phyloP scores from a whole-genome alignment of 305 asterid genomes.

The Fraxinus albicans region DNA sequence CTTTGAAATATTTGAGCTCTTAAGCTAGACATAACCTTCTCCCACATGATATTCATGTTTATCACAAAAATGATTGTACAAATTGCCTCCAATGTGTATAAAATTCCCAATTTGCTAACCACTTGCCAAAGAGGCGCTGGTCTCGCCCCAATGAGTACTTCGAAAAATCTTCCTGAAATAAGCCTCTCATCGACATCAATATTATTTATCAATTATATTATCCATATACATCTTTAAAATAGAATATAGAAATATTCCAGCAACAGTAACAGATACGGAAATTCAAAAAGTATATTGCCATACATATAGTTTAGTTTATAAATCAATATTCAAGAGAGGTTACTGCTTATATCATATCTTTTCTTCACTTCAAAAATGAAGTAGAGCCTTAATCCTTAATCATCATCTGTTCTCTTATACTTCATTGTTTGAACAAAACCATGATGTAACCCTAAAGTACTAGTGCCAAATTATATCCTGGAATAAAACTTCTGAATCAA shows the following conservation, averaged over 20 bases:
- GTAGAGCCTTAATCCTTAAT: not conserved
- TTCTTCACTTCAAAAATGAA: not conserved
- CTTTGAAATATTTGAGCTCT: constrained; percentile 94
- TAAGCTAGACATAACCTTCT: constrained; percentile 96
- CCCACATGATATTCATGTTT: constrained; percentile 93
- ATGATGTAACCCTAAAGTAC: not conserved
- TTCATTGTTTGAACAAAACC: not conserved
- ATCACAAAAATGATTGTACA: constrained; percentile 71
- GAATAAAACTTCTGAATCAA: not conserved
- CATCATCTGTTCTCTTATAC: not conserved
- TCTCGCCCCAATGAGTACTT: constrained; percentile 79
- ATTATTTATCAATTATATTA: not conserved
- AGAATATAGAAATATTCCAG: not conserved
- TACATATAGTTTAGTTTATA: not conserved
- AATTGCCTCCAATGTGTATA: constrained; percentile 76
- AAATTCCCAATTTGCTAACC: constrained; percentile 65
- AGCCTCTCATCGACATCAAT: constrained; percentile 17
- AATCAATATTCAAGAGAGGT: not conserved
- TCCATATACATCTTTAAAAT: not conserved
- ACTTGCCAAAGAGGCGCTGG: constrained; percentile 70
- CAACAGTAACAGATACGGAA: not conserved
- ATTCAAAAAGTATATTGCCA: not conserved
- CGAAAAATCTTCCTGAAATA: constrained; percentile 79
- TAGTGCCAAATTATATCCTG: not conserved
- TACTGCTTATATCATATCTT: not conserved